Evolutionary conservation across 768 basidiomycete species (phyloP).

Genomic region (Kwoniella bestiolae): DNA sequence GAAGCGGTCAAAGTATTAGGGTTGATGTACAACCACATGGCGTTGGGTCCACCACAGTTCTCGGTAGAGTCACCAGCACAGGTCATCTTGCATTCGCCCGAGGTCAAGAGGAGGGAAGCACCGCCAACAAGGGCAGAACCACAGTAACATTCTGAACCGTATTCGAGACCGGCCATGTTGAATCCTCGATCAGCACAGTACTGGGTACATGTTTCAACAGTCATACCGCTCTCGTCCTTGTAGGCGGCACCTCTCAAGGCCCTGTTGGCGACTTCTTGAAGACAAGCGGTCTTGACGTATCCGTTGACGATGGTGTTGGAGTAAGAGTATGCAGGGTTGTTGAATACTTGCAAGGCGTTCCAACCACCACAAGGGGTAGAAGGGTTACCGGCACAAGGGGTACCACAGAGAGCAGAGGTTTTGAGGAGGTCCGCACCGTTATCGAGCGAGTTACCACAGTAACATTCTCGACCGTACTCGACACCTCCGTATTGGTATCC

Average conservation of each 20-base stretch:
- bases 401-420: slow-evolving; percentile 20
- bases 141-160: slow-evolving; percentile 50
- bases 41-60: slow-evolving; percentile 45
- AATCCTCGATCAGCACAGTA: slow-evolving; percentile 40
- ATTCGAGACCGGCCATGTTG: slow-evolving; percentile 43
- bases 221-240: slow-evolving; percentile 32
- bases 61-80: slow-evolving; percentile 42
- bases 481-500: slow-evolving; percentile 36
- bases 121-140: slow-evolving; percentile 30
- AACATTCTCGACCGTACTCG: slow-evolving; percentile 39
- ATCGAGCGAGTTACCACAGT: slow-evolving; percentile 35
- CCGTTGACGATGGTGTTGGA: slow-evolving; percentile 34
- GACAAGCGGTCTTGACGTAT: slow-evolving; percentile 36
- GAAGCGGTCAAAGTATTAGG: slow-evolving; percentile 10
- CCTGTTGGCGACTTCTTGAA: slow-evolving; percentile 43
- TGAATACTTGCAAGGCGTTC: slow-evolving; percentile 29
- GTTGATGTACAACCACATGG: slow-evolving; percentile 34
- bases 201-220: slow-evolving; percentile 29
- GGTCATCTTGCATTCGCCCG: slow-evolving; percentile 36
- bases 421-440: slow-evolving; percentile 38
- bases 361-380: slow-evolving; percentile 24
- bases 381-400: slow-evolving; percentile 32
- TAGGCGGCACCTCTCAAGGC: slow-evolving; percentile 42
- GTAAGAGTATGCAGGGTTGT: slow-evolving; percentile 28
- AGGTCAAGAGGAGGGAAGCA: slow-evolving; percentile 28